phyloP scores from a whole-genome alignment of 2,329 filamentous ascomycete genomes.

The Camptophora hylomeconis region DNA sequence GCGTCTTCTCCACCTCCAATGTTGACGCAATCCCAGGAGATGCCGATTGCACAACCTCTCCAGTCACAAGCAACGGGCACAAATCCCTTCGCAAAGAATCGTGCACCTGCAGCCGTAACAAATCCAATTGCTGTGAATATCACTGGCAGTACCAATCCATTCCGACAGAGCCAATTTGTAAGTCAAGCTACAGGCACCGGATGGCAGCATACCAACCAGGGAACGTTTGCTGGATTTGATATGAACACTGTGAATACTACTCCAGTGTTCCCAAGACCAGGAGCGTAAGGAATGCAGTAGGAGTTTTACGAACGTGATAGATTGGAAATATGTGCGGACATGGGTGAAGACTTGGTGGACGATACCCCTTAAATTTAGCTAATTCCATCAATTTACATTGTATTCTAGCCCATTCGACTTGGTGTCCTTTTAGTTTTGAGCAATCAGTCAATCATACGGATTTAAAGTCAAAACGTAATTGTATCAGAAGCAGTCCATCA shows the following conservation, averaged over 20 bases:
- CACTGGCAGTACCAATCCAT: conserved; percentile 87
- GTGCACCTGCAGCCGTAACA: conserved; percentile 26
- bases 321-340: too few relatives aligned
- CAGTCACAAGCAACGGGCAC: conserved; percentile 53
- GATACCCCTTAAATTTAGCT: too few relatives aligned
- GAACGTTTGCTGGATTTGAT: conserved; percentile 62
- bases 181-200: conserved; percentile 78
- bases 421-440: too few relatives aligned
- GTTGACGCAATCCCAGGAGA: conserved; percentile 26
- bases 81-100: conserved; percentile 54
- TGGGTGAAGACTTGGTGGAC: too few relatives aligned
- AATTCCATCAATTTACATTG: too few relatives aligned
- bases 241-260: conserved; percentile 67
- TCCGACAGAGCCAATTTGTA: conserved; percentile 80
- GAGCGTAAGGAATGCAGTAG: conserved; percentile 19
- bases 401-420: too few relatives aligned
- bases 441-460: too few relatives aligned
- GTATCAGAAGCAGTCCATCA: too few relatives aligned
- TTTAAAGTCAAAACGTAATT: too few relatives aligned
- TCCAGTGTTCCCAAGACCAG: conserved; percentile 74
- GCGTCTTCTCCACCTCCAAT: conserved; percentile 24
- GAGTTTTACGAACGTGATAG: too few relatives aligned
- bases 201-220: conserved; percentile 69
- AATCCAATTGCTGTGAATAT: conserved; percentile 55
- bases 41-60: conserved; percentile 27